phyloP scores from a whole-genome alignment of 2,329 filamentous ascomycete species.

The Periconia digitata region DNA sequence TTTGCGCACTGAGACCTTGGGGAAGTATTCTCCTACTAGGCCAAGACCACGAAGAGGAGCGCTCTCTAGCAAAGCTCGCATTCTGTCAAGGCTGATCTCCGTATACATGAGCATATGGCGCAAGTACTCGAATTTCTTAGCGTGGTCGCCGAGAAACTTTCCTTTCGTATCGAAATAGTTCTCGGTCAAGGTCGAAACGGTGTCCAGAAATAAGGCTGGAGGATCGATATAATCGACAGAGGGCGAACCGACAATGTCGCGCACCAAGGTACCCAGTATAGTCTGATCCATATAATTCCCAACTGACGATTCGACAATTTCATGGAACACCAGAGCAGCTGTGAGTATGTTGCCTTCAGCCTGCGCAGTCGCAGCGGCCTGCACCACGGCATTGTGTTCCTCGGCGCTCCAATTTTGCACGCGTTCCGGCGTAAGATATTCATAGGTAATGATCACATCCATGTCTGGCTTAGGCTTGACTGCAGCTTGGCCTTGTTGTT shows the following conservation, averaged over 20 bases:
- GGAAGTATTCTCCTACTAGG: constrained; percentile 82
- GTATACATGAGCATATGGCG: constrained; percentile 70
- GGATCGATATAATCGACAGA: constrained; percentile 48
- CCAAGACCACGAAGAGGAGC: constrained; percentile 73
- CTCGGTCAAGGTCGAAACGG: constrained; percentile 52
- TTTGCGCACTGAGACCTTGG: constrained; percentile 79
- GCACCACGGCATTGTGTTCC: constrained; percentile 68
- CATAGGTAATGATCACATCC: constrained; percentile 64
- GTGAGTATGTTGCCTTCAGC: constrained; percentile 68
- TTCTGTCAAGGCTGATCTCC: constrained; percentile 67
- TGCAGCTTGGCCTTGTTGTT: constrained; percentile 4
- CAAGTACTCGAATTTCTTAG: constrained; percentile 56
- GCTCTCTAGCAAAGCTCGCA: constrained; percentile 83
- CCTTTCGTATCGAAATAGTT: not conserved
- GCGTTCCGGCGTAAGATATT: constrained; percentile 71
- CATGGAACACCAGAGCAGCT: constrained; percentile 76
- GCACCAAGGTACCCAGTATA: constrained; percentile 72
- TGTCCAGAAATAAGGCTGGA: constrained; percentile 75
- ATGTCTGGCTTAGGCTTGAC: constrained; percentile 8
- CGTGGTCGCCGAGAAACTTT: constrained; percentile 52
- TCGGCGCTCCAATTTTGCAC: constrained; percentile 67
- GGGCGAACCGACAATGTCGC: constrained; percentile 67
- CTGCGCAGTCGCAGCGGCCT: constrained; percentile 65
- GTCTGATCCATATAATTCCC: constrained; percentile 66
- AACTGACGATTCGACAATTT: constrained; percentile 76